Conservation (phyloP, 2,329 filamentous ascomycete genomes). For the Colletotrichum noveboracense region DNA sequence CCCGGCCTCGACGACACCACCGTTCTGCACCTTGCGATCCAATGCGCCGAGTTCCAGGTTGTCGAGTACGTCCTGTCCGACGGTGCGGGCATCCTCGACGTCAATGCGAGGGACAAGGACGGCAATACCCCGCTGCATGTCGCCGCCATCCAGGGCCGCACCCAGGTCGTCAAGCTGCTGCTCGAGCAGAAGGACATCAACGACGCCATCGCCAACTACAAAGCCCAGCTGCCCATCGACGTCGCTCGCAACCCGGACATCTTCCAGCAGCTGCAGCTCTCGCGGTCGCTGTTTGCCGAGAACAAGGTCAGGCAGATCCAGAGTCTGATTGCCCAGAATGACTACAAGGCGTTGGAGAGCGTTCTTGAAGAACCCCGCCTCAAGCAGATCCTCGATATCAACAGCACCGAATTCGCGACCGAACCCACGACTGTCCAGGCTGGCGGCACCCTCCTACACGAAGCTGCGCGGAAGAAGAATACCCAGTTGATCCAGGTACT, state of each 20-base stretch:
- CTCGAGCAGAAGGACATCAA: slow-evolving; percentile 86
- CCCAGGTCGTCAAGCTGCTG: slow-evolving; percentile 80
- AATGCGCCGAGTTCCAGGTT: slow-evolving; percentile 91
- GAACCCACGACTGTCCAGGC: slow-evolving; percentile 78
- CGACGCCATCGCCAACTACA: slow-evolving; percentile 83
- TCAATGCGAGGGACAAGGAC: slow-evolving; percentile 91
- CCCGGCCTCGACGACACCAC: slow-evolving; percentile 78
- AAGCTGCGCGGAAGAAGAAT: slow-evolving; percentile 89
- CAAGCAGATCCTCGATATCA: slow-evolving; percentile 88
- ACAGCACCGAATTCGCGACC: slow-evolving; percentile 86
- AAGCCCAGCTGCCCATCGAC: slow-evolving; percentile 86
- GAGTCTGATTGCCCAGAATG: slow-evolving; percentile 71
- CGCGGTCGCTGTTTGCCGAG: slow-evolving; percentile 88
- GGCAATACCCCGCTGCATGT: slow-evolving; percentile 94
- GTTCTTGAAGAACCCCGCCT: slow-evolving; percentile 85
- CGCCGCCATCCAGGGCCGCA: slow-evolving; percentile 82
- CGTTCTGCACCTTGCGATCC: slow-evolving; percentile 90
- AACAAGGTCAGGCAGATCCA: slow-evolving; percentile 85
- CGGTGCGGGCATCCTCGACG: slow-evolving; percentile 69
- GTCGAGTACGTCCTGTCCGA: slow-evolving; percentile 93
- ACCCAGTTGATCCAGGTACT: slow-evolving; percentile 87
- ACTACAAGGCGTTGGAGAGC: slow-evolving; percentile 80
- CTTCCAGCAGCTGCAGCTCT: slow-evolving; percentile 91
- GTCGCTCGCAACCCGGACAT: slow-evolving; percentile 92
- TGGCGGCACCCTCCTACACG: slow-evolving; percentile 92